These are phyloP conservation scores for Capsicum chinense DNA, from an alignment of 257 asterid species.

Conservation along the genomic window DNA sequence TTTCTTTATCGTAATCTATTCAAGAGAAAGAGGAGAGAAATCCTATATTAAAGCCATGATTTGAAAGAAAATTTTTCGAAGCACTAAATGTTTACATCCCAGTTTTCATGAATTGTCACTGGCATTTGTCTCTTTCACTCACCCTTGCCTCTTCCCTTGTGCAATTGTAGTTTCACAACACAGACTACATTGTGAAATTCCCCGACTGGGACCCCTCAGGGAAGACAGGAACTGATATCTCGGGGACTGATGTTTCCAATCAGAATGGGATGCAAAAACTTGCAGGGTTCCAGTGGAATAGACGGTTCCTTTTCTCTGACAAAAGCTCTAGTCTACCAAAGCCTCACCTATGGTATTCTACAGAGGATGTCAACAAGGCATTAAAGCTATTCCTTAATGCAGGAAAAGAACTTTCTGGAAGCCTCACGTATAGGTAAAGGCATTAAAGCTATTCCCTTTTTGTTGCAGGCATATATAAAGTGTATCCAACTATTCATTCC, in stretches of 20 bases:
- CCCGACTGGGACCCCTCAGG: conserved; percentile 90
- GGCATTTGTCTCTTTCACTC: not conserved
- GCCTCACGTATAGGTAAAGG: conserved; percentile 82
- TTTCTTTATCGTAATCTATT: not conserved
- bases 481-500: not conserved
- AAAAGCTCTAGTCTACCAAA: conserved; percentile 56
- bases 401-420: conserved; percentile 74
- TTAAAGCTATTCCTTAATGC: conserved; percentile 82
- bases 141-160: not conserved
- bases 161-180: conserved; percentile 79
- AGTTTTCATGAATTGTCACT: conserved; percentile 18
- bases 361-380: conserved; percentile 62
- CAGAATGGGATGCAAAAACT: conserved; percentile 45
- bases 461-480: not conserved
- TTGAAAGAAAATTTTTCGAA: conserved; percentile 9
- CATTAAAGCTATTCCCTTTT: not conserved
- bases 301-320: conserved; percentile 70
- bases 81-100: conserved; percentile 23
- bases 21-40: not conserved
- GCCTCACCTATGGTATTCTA: conserved; percentile 90
- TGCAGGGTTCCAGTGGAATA: conserved; percentile 39
- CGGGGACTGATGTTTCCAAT: conserved; percentile 33
- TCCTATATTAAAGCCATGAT: conserved; percentile 16
- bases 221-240: conserved; percentile 36
- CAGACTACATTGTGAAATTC: conserved; percentile 81